Base-by-base conservation (phyloP, 768 basidiomycete genomes). In the Scleroderma bovista region DNA sequence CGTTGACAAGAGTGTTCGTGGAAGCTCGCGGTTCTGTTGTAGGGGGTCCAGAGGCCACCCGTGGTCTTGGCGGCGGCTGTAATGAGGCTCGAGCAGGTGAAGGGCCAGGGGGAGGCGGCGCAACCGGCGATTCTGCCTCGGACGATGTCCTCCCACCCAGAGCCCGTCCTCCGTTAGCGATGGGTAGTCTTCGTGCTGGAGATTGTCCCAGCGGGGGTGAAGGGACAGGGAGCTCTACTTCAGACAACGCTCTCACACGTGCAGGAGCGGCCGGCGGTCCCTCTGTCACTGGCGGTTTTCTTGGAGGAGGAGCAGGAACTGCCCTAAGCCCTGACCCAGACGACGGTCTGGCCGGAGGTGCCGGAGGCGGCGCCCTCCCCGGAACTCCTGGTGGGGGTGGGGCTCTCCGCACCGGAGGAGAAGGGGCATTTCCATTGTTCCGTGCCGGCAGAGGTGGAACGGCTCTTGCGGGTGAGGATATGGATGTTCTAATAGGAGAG, bases 161-260 rank as follows among this genome's bases (percentile, higher is more conserved):
- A n/a, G 34, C 12, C 12, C 3, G n/a, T 36, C 34, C 34, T 15
- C n/a, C 34, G 12, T 36, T n/a, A 36, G 12, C 34, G 34, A 36
- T 13, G n/a, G 34, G 34, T 13, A 36, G 13, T 12, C 34, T 36
- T 38, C 68, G 67, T 13, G 54, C 51, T 10, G 67, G 66, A 2
- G 63, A 51, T 12, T 65, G 65, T 4, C 41, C 41, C 1, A 72
- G 65, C 13, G 24, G 41, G 6, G 23, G 41, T 2, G 67, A 65
- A 6, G 63, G 47, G 0, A 57, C 58, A 32, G 70, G 60, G 26
- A 75, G 61, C 34, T 72, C 72, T 7, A 63, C 59, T 41, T 74
- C 74, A 23, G 79, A 78, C n/a, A 74, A 46, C 5, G 76, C 72
- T 44, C 70, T 72, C 39, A 68, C 66, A 6, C 76, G 75, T 0